A percentile compares a stretch with the other conserved stretches of the same genome.
Evolutionary conservation across 805 yeast species (phyloP).

Genomic region (Wilhelminamyces savonicus): DNA sequence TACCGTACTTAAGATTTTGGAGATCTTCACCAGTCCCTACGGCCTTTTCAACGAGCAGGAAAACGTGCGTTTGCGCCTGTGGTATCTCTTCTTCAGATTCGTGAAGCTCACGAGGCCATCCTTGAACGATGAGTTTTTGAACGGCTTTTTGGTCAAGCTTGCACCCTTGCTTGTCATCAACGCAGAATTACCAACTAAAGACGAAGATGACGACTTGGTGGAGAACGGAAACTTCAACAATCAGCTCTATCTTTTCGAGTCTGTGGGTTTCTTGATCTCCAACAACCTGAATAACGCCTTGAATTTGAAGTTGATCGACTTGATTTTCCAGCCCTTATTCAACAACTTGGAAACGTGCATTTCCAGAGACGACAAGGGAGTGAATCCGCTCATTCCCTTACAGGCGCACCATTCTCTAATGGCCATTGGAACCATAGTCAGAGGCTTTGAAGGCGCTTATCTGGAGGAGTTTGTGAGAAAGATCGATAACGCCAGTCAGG

Average conservation of each 20-base stretch:
- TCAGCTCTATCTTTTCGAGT: slow-evolving; percentile 80
- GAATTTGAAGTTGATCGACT: slow-evolving; percentile 48
- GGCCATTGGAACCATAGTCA: slow-evolving; percentile 85
- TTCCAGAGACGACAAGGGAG: slow-evolving; percentile 24
- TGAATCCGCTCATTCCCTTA: slow-evolving; percentile 40
- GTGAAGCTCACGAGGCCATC: slow-evolving; percentile 67
- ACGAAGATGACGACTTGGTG: slow-evolving; percentile 48
- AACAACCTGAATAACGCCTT: slow-evolving; percentile 14
- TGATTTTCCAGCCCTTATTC: slow-evolving; percentile 70
- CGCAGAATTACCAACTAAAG: slow-evolving; percentile 48
- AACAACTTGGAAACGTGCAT: slow-evolving; percentile 63
- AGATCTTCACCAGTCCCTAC: slow-evolving; percentile 70
- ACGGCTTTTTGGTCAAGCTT: slow-evolving; percentile 53
- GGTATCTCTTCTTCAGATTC: slow-evolving; percentile 86
- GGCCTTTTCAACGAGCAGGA: slow-evolving; percentile 74
- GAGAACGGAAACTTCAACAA: slow-evolving; percentile 58
- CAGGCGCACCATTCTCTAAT: slow-evolving; percentile 83
- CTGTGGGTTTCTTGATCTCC: slow-evolving; percentile 71
- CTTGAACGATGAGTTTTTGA: slow-evolving; percentile 43
- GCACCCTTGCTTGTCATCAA: slow-evolving; percentile 59
- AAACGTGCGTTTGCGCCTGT: slow-evolving; percentile 75
- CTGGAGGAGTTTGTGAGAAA: slow-evolving; percentile 34
- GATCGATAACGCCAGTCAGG: slow-evolving; percentile 68
- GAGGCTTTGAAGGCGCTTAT: slow-evolving; percentile 62
- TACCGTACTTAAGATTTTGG: slow-evolving; percentile 52